Conservation (phyloP, 1,284 basidiomycete genomes). For the Spongispora temasekensis region DNA sequence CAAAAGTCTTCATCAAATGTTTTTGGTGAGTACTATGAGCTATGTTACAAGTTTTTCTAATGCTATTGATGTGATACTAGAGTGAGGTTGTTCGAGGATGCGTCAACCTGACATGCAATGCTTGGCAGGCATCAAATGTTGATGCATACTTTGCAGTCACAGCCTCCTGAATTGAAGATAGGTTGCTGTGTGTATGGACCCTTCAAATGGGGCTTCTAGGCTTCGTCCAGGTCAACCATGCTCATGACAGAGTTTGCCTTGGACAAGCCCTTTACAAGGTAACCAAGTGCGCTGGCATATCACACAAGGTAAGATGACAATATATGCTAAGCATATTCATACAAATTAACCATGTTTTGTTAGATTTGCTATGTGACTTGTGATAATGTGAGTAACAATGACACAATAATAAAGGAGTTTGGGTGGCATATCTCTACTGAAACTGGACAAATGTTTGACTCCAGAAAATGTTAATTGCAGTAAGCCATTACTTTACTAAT, state of each 20-base stretch:
- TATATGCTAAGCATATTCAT: background rate
- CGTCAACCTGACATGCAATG: constrained; percentile 8
- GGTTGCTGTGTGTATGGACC: background rate
- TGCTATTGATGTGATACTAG: background rate
- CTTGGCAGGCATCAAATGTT: constrained; percentile 7
- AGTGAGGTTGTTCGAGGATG: background rate
- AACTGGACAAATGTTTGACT: background rate
- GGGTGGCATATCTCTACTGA: background rate
- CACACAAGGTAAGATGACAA: background rate
- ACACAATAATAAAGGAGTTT: constrained; percentile 9
- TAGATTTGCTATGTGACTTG: constrained; percentile 4
- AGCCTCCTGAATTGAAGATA: constrained; percentile 7
- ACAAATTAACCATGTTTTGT: background rate
- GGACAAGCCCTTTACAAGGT: constrained; percentile 13
- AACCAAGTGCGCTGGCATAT: background rate
- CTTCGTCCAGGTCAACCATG: constrained; percentile 8
- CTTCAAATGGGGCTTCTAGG: background rate
- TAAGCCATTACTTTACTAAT: background rate
- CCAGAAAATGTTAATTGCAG: background rate
- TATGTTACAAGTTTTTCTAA: background rate
- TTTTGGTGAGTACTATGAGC: background rate
- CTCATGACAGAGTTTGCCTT: background rate
- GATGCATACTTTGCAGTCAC: constrained; percentile 8
- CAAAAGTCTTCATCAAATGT: background rate
- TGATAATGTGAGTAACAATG: constrained; percentile 7